Conservation (phyloP, 106 monocot genomes). For the Dendrobium chrysotoxum region DNA sequence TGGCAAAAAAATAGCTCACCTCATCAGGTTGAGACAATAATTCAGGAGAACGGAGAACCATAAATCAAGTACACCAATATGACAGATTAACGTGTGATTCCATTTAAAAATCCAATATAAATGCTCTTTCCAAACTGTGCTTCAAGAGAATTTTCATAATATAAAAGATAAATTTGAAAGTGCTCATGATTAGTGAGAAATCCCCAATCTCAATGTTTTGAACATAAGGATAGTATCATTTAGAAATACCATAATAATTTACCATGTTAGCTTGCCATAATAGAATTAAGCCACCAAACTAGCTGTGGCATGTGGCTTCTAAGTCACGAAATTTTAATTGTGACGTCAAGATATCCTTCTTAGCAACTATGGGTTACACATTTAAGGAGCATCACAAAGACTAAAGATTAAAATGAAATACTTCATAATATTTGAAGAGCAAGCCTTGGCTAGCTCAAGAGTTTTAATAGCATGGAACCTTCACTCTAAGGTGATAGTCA, state of each 20-base stretch:
- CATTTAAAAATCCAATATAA: not conserved
- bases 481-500: too few species aligned
- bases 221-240: not conserved
- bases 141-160: not conserved
- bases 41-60: not conserved
- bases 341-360: too few species aligned
- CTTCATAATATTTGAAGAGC: too few species aligned
- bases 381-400: not conserved
- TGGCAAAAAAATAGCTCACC: not conserved
- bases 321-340: too few species aligned
- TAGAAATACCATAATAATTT: too few species aligned
- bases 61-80: not conserved
- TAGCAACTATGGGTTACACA: too few species aligned
- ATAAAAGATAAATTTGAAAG: not conserved
- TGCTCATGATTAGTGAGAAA: not conserved
- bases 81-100: not conserved
- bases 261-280: too few species aligned
- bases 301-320: too few species aligned
- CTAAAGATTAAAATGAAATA: not conserved
- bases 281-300: too few species aligned
- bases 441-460: too few species aligned
- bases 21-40: not conserved
- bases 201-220: not conserved
- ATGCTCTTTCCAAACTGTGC: not conserved
- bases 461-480: too few species aligned